Evolutionary conservation across 2,329 filamentous ascomycete species (phyloP).

Genomic region (Sporothrix phasma): DNA sequence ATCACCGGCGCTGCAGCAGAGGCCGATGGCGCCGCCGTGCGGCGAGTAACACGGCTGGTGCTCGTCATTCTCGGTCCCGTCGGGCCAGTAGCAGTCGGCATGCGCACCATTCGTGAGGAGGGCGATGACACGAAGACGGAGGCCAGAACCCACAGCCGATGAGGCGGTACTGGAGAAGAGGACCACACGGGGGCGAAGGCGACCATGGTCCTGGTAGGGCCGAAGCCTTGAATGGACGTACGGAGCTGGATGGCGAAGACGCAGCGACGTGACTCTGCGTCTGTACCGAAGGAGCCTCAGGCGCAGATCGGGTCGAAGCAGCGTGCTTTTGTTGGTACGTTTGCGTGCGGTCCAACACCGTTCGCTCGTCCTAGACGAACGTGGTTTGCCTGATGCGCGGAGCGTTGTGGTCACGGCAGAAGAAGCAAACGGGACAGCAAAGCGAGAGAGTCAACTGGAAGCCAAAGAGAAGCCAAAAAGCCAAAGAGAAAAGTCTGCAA

Average conservation of each 20-base stretch:
- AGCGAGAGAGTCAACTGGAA: too few species aligned
- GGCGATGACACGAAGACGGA: too few species aligned
- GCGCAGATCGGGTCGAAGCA: too few species aligned
- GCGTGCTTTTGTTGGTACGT: background rate
- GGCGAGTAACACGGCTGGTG: conserved; percentile 13
- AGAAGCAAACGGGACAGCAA: too few species aligned
- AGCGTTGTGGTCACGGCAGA: too few species aligned
- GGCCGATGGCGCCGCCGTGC: conserved; percentile 1
- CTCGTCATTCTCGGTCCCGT: conserved; percentile 12
- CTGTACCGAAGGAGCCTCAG: too few species aligned
- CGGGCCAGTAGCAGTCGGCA: conserved; percentile 17
- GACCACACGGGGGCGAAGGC: background rate
- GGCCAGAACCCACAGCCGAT: too few species aligned
- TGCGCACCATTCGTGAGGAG: background rate
- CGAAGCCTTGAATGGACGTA: background rate
- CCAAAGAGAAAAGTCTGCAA: background rate
- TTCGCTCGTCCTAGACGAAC: background rate
- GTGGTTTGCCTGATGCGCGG: background rate
- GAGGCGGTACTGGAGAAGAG: background rate
- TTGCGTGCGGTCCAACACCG: background rate
- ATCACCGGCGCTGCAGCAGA: conserved; percentile 17
- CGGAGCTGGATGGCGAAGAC: too few species aligned
- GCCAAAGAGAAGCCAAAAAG: background rate
- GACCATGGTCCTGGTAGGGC: background rate
- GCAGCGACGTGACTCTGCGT: too few species aligned